Evolutionary conservation across 352 stramenopile genomes (phyloP).

Genomic region (Saprolegnia diclina): DNA sequence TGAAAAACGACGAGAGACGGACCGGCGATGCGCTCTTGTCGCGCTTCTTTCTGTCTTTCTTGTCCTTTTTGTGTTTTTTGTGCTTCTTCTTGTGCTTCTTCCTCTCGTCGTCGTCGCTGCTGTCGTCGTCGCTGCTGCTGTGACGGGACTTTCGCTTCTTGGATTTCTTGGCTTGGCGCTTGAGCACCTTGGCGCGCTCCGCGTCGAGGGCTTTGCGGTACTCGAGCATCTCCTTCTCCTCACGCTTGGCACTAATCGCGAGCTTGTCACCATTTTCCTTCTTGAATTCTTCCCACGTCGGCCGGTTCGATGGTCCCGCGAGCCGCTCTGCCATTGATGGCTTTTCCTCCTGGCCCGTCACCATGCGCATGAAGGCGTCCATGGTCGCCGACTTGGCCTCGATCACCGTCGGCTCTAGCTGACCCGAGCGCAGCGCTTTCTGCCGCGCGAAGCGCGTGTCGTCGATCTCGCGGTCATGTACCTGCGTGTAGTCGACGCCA

Average conservation of each 20-base stretch:
- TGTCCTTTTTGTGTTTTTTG: conserved; percentile 39
- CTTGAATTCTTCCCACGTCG: conserved; percentile 96
- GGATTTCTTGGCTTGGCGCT: conserved; percentile 45
- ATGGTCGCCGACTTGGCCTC: conserved; percentile 73
- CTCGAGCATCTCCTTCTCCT: conserved; percentile 91
- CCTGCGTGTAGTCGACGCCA: conserved; percentile 77
- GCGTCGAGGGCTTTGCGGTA: conserved; percentile 91
- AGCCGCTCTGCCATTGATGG: conserved; percentile 89
- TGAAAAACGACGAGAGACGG: conserved; percentile 90
- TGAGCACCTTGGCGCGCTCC: conserved; percentile 78
- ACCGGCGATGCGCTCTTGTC: conserved; percentile 54
- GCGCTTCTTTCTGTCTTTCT: conserved; percentile 22
- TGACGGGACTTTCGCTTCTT: conserved; percentile 70
- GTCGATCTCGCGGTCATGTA: conserved; percentile 76
- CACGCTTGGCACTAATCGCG: conserved; percentile 67
- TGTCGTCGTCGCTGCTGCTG: conserved; percentile 44
- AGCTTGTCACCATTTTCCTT: conserved; percentile 94
- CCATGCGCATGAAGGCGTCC: conserved; percentile 91
- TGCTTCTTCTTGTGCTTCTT: conserved; percentile 50
- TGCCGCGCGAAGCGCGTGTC: conserved; percentile 79
- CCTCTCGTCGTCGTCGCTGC: conserved; percentile 32
- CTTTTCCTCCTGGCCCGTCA: conserved; percentile 90
- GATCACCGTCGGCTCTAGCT: conserved; percentile 29
- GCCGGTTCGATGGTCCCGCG: conserved; percentile 85
- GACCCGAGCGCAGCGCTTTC: conserved; percentile 42